A percentile compares a stretch with the other conserved stretches of the same genome.
These are phyloP conservation scores for Pseudogymnoascus sp. DNA, from an alignment of 2,329 filamentous ascomycete species.

Conservation along the genomic window DNA sequence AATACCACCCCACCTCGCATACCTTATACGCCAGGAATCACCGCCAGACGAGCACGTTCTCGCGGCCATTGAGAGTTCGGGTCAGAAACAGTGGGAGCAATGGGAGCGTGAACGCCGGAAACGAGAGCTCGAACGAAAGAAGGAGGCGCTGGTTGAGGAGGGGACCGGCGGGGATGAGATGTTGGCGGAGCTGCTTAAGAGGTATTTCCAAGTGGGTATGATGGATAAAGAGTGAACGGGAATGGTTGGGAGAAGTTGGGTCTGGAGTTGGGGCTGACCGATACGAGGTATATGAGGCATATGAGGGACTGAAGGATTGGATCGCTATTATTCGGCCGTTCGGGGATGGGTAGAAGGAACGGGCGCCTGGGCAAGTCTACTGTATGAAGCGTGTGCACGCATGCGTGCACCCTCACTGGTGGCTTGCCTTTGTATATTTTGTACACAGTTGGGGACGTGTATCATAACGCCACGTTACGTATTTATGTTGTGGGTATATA, in stretches of 20 bases:
- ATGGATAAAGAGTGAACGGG: background rate
- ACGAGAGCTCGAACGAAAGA: constrained; percentile 1
- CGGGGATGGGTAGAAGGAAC: background rate
- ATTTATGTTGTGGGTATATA: background rate
- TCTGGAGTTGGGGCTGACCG: background rate
- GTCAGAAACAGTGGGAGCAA: background rate
- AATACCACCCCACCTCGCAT: background rate
- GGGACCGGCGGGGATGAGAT: constrained; percentile 1
- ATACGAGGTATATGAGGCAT: background rate
- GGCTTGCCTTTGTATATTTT: background rate
- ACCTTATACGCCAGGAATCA: background rate
- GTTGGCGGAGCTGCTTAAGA: constrained; percentile 8
- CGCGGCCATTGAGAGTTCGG: background rate
- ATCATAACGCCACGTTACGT: constrained; percentile 6
- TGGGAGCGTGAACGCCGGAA: background rate
- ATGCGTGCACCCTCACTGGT: background rate
- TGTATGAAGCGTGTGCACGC: constrained; percentile 1
- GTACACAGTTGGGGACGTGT: background rate
- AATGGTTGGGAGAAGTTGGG: background rate
- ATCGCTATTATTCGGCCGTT: background rate
- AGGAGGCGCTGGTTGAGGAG: constrained; percentile 4
- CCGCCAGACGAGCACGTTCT: background rate
- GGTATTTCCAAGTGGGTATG: constrained; percentile 2
- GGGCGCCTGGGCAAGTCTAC: background rate
- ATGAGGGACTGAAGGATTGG: background rate